A percentile compares a stretch with the other conserved stretches of the same genome.
Conservation (phyloP, 768 basidiomycete species). For the Roridomyces roridus region DNA sequence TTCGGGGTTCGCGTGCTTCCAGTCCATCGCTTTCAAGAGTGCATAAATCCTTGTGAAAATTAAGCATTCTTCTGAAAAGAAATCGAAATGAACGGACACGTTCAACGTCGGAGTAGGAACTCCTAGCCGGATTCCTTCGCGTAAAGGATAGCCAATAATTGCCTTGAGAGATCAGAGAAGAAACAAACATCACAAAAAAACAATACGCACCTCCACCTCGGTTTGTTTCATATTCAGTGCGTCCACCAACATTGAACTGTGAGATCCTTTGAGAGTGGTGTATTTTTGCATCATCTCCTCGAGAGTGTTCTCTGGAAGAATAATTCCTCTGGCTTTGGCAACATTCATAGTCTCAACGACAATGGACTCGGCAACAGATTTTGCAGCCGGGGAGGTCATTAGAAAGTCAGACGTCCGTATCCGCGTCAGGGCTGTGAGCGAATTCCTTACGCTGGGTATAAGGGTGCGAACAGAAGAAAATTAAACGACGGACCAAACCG, state of each 20-base stretch:
- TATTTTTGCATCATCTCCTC: constrained; percentile 7
- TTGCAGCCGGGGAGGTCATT: not conserved
- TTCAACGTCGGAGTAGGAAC: constrained; percentile 4
- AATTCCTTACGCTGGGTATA: constrained; percentile 1
- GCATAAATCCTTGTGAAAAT: constrained; percentile 4
- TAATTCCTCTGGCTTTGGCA: constrained; percentile 8
- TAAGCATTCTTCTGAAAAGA: not conserved
- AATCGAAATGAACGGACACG: not conserved
- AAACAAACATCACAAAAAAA: not conserved
- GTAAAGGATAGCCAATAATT: constrained; percentile 2
- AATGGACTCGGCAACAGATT: constrained; percentile 3
- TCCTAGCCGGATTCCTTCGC: constrained; percentile 5
- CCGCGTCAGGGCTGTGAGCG: constrained; percentile 11
- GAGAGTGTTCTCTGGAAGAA: constrained; percentile 9
- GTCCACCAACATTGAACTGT: constrained; percentile 17
- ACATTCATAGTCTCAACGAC: constrained; percentile 8
- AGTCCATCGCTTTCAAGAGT: constrained; percentile 14
- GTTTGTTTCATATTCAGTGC: constrained; percentile 4
- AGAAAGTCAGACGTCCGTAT: constrained; percentile 15
- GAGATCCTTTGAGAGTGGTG: not conserved
- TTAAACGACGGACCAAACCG: constrained; percentile 3
- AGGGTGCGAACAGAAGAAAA: not conserved
- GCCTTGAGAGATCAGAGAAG: not conserved
- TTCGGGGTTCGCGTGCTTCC: constrained; percentile 8
- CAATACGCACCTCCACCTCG: constrained; percentile 7